phyloP scores from a whole-genome alignment of 352 stramenopile genomes.

The Phytophthora cactorum region DNA sequence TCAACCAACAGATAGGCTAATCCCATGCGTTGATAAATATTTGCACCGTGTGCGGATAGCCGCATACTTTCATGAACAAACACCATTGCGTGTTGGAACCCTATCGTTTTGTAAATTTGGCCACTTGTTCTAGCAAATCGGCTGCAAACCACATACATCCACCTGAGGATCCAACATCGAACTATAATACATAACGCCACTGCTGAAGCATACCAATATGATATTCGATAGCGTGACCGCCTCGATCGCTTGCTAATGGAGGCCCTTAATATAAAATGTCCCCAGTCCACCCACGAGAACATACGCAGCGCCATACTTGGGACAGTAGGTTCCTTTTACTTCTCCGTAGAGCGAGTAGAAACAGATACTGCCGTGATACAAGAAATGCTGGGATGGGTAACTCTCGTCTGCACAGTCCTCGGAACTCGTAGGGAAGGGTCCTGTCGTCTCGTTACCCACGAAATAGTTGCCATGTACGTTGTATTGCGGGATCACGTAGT shows the following conservation, averaged over 20 bases:
- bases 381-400: conserved; percentile 20
- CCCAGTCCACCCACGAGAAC: conserved; percentile 17
- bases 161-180: conserved; percentile 11
- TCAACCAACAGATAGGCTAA: conserved; percentile 33
- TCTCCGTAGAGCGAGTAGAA: conserved; percentile 26
- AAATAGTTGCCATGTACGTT: conserved; percentile 26
- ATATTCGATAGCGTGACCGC: conserved; percentile 12
- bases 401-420: conserved; percentile 9
- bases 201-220: conserved; percentile 21
- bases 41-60: conserved; percentile 27
- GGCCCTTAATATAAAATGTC: conserved; percentile 26
- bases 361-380: conserved; percentile 25
- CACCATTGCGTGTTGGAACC: conserved; percentile 20
- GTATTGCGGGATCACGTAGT: conserved; percentile 32
- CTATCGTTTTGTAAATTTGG: conserved; percentile 4
- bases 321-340: conserved; percentile 25
- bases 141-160: conserved; percentile 22
- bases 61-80: conserved; percentile 35
- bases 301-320: conserved; percentile 5
- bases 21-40: conserved; percentile 27
- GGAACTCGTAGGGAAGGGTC: conserved; percentile 9
- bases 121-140: conserved; percentile 16
- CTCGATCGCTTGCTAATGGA: conserved; percentile 6
- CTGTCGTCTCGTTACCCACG: conserved; percentile 7
- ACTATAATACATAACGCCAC: conserved; percentile 13